A percentile compares a stretch with the other conserved stretches of the same genome.
phyloP scores from a whole-genome alignment of 495 filamentous ascomycete species.

The Penicillium steckii region DNA sequence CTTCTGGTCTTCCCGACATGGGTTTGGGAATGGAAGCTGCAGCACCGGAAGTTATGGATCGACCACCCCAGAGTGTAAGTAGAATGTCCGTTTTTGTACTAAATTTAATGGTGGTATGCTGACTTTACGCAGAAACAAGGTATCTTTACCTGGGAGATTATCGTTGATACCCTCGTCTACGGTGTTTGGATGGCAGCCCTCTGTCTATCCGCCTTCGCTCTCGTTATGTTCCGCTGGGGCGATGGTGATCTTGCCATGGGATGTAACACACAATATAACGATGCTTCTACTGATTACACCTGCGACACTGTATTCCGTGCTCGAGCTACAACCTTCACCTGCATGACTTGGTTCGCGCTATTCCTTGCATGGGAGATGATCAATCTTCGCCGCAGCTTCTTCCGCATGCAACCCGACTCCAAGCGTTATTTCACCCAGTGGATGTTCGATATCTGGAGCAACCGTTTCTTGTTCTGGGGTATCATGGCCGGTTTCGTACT shows the following conservation, averaged over 20 bases:
- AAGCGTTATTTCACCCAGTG: slow-evolving; percentile 54
- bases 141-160: slow-evolving; percentile 67
- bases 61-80: slow-evolving; percentile 61
- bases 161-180: slow-evolving; percentile 68
- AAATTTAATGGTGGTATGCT: slow-evolving; percentile 19
- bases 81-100: not conserved
- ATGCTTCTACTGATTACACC: slow-evolving; percentile 22
- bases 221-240: slow-evolving; percentile 67
- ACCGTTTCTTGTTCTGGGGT: slow-evolving; percentile 70
- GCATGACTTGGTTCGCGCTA: slow-evolving; percentile 72
- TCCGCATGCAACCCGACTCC: slow-evolving; percentile 60
- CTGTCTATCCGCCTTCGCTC: slow-evolving; percentile 61
- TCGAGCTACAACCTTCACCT: slow-evolving; percentile 68
- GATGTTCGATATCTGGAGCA: slow-evolving; percentile 65
- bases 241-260: slow-evolving; percentile 59
- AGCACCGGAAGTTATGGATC: slow-evolving; percentile 63
- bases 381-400: slow-evolving; percentile 65
- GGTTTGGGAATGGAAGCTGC: slow-evolving; percentile 71
- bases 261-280: slow-evolving; percentile 60
- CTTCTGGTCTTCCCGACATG: slow-evolving; percentile 71
- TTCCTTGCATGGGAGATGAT: slow-evolving; percentile 77
- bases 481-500: slow-evolving; percentile 67
- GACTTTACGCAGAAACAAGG: slow-evolving; percentile 55
- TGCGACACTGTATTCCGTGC: slow-evolving; percentile 71
- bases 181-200: slow-evolving; percentile 69